phyloP scores from a whole-genome alignment of 2,329 filamentous ascomycete species.

The Pseudogymnoascus sp. region DNA sequence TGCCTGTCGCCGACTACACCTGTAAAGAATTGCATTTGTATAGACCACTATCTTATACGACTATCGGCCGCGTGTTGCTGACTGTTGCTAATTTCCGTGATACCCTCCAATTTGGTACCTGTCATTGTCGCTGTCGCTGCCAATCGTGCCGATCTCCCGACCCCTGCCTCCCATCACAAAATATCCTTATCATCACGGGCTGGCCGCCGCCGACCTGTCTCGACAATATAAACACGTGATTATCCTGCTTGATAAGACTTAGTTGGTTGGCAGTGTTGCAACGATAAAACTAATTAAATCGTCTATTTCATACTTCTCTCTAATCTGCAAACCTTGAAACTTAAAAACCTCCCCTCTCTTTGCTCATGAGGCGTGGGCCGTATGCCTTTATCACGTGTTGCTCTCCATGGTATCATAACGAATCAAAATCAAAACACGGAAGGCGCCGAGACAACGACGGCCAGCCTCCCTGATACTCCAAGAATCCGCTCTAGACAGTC shows the following conservation, averaged over 20 bases:
- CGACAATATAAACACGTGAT: not conserved
- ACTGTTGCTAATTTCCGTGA: not conserved
- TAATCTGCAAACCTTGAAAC: not conserved
- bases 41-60: not conserved
- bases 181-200: not conserved
- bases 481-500: not conserved
- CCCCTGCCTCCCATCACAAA: not conserved
- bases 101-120: not conserved
- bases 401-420: not conserved
- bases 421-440: not conserved
- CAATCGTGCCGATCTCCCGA: not conserved
- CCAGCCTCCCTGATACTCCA: not conserved
- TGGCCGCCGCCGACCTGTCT: too few relatives aligned
- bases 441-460: not conserved
- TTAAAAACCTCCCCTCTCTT: not conserved
- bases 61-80: not conserved
- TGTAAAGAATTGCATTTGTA: not conserved
- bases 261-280: not conserved
- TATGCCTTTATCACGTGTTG: not conserved
- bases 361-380: not conserved
- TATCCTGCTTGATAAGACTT: not conserved
- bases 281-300: not conserved
- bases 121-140: slow-evolving; percentile 1
- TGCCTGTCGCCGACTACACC: not conserved
- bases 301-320: not conserved